These are phyloP conservation scores for Schizophyllum commune DNA, from an alignment of 1,284 basidiomycete species.

Conservation along the genomic window DNA sequence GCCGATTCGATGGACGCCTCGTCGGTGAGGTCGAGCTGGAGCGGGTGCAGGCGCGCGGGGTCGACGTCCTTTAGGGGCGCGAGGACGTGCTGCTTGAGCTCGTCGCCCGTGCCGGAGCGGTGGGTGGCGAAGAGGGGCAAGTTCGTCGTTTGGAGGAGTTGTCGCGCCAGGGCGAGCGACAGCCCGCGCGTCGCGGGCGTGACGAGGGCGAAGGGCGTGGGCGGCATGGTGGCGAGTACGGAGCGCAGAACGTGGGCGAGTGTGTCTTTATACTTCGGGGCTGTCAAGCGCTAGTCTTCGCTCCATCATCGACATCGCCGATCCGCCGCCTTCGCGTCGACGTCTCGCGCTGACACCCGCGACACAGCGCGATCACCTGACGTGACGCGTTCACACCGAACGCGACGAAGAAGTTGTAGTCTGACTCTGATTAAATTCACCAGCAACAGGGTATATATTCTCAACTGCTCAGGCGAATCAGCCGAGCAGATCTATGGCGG, in stretches of 20 bases:
- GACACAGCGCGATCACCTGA: background rate
- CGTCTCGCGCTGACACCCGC: background rate
- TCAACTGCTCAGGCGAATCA: background rate
- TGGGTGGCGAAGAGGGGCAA: constrained; percentile 50
- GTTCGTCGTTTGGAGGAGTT: constrained; percentile 40
- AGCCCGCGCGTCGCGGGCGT: constrained; percentile 43
- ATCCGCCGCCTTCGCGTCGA: background rate
- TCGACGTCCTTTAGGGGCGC: constrained; percentile 33
- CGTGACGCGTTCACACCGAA: background rate
- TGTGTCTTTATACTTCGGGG: background rate
- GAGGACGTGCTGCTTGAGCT: constrained; percentile 36
- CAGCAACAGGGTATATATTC: background rate
- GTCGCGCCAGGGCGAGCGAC: constrained; percentile 48
- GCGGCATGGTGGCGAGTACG: constrained; percentile 11
- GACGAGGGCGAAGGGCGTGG: constrained; percentile 38
- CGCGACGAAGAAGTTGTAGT: no score
- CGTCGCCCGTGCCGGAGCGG: constrained; percentile 30
- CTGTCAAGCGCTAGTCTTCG: background rate
- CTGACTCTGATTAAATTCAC: no score
- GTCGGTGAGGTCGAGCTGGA: constrained; percentile 42
- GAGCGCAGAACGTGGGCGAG: background rate
- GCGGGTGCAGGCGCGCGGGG: constrained; percentile 35
- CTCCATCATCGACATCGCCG: background rate
- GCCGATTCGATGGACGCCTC: constrained; percentile 44
- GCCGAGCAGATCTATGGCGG: no score